phyloP scores from a whole-genome alignment of 2,329 filamentous ascomycete species.

The Cladosporium sp. region DNA sequence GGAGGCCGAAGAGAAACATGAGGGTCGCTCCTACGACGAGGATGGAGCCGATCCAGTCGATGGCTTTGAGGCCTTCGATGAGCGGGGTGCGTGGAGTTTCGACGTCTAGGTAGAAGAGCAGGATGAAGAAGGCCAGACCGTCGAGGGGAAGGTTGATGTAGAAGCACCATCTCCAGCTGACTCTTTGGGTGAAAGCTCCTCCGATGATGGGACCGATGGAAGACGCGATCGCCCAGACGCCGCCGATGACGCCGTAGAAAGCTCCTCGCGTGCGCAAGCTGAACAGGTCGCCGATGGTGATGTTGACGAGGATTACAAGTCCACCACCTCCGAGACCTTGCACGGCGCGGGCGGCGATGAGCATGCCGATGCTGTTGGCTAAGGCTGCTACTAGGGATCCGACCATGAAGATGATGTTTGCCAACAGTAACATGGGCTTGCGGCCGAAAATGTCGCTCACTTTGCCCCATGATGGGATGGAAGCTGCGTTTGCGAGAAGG shows the following conservation, averaged over 20 bases:
- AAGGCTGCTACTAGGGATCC: constrained; percentile 58
- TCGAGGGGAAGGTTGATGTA: constrained; percentile 63
- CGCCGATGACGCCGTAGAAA: constrained; percentile 61
- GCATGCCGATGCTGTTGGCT: constrained; percentile 55
- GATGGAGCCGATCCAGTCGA: constrained; percentile 62
- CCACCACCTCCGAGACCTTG: constrained; percentile 62
- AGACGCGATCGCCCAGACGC: constrained; percentile 62
- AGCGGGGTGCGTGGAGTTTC: constrained; percentile 62
- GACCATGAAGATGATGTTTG: constrained; percentile 58
- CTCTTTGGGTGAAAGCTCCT: constrained; percentile 59
- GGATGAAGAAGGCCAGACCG: constrained; percentile 53
- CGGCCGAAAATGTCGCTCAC: constrained; percentile 63
- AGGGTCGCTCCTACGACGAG: constrained; percentile 71
- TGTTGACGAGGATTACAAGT: constrained; percentile 59
- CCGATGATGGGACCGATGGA: constrained; percentile 64
- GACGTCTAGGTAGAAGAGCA: constrained; percentile 61
- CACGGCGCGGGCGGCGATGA: constrained; percentile 57
- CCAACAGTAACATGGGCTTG: constrained; percentile 57
- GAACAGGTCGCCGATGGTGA: constrained; percentile 60
- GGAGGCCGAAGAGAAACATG: constrained; percentile 80
- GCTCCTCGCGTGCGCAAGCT: constrained; percentile 52
- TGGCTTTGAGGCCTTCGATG: constrained; percentile 56
- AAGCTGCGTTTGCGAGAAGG: constrained; percentile 44
- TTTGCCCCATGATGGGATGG: constrained; percentile 58
- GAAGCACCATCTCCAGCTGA: constrained; percentile 62